A percentile compares a stretch with the other conserved stretches of the same genome.
phyloP scores from a whole-genome alignment of 139 green algal species.

The Zygnema circumcarinatum region DNA sequence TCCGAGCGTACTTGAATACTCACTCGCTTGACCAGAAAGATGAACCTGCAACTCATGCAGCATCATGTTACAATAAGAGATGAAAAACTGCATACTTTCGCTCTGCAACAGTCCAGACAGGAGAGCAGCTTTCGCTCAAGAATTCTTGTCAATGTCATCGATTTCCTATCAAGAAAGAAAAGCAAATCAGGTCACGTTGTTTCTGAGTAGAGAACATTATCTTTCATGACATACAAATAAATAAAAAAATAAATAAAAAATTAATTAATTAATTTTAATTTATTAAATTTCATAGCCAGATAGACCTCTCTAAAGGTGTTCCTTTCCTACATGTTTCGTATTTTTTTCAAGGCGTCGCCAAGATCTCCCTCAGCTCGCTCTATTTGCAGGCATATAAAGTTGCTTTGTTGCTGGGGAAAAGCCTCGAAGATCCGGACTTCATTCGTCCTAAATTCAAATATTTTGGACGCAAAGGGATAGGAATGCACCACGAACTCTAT shows the following conservation, averaged over 20 bases:
- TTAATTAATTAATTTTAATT: background rate
- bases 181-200: background rate
- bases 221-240: background rate
- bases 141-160: background rate
- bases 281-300: slow-evolving; percentile 1
- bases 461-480: background rate
- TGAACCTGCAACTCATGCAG: background rate
- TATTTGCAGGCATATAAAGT: background rate
- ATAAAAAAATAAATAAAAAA: background rate
- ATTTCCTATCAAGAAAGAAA: background rate
- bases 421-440: background rate
- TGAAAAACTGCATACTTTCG: too few relatives aligned
- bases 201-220: too few relatives aligned
- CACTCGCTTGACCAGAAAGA: background rate
- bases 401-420: background rate
- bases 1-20: background rate
- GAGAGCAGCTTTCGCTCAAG: background rate
- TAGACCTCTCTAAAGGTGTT: background rate
- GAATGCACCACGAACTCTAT: background rate
- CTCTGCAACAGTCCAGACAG: background rate
- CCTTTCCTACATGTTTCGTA: background rate
- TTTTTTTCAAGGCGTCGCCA: slow-evolving; percentile 1
- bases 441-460: background rate
- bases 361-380: too few relatives aligned
- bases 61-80: too few relatives aligned